A percentile compares a stretch with the other conserved stretches of the same genome.
Evolutionary conservation across 176 grass and related monocot species (phyloP).

Genomic region (Eremochloa ophiuroides): DNA sequence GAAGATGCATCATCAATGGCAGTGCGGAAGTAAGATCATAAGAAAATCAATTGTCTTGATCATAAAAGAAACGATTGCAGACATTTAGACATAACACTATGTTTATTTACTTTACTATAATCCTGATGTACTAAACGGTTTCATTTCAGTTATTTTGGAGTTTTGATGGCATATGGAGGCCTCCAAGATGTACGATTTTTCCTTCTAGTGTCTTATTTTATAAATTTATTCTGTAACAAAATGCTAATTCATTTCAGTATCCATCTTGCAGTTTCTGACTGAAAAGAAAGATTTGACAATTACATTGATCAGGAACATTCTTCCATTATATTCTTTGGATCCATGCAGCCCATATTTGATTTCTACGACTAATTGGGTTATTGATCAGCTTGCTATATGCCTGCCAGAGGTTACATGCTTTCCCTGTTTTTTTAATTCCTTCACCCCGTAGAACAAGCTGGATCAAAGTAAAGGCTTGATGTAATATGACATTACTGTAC

Average conservation of each 20-base stretch:
- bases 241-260: constrained; percentile 20
- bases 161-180: constrained; percentile 89
- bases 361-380: constrained; percentile 86
- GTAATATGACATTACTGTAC: neutral
- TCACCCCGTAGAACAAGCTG: neutral
- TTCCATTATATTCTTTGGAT: constrained; percentile 72
- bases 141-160: constrained; percentile 82
- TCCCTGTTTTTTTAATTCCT: constrained; percentile 10
- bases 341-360: constrained; percentile 66
- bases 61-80: neutral
- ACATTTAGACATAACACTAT: neutral
- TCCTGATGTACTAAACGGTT: constrained; percentile 2
- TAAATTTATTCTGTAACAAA: constrained; percentile 8
- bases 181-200: constrained; percentile 80
- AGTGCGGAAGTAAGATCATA: constrained; percentile 59
- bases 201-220: neutral
- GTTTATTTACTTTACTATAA: constrained; percentile 18
- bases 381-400: constrained; percentile 65
- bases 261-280: constrained; percentile 62
- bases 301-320: constrained; percentile 68
- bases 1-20: constrained; percentile 67
- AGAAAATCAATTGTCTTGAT: neutral
- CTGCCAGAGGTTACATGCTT: constrained; percentile 62
- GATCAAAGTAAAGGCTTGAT: constrained; percentile 13
- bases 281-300: constrained; percentile 54